Base-by-base conservation (phyloP, 257 asterid genomes). In the Nicotiana otophora region DNA sequence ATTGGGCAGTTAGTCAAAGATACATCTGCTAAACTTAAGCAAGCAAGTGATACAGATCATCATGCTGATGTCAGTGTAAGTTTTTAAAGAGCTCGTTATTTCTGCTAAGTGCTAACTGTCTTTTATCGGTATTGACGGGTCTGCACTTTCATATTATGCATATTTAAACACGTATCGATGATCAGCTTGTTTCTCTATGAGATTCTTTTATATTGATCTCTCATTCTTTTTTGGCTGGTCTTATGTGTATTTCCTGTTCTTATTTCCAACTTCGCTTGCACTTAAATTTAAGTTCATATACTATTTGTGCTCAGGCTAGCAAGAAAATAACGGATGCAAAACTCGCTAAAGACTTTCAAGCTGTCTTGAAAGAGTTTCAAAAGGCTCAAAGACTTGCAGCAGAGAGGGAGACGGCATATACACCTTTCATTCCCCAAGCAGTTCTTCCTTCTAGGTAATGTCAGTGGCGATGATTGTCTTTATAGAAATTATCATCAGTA, bases 341-440 rank as follows among this genome's bases (percentile, higher is more conserved):
- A 88, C 98, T 93, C 87, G 98, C 98, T 61, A 95, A 91, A 86
- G 98, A 95, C 84, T 93, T 95, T 89, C 94, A 95, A 92, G 93
- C 97, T 33, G 94, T 95, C 48, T 86, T 95, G 77, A 93, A 95
- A 85, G 98, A 93, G 91, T 95, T 92, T 87, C 98, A 95, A 69
- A 87, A 87, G 88, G 87, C 90, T 75, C 91, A 88, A 31, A 85
- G 91, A 46, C 88, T 88, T 67, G 85, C 91, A 16, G 88, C 91
- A 39, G 89, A 88, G 81, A 81, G 86, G 82, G 91, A 88, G 88
- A 94, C 99, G 10, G 93, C 96, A 20, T 93, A 91, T 88, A 81
- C 91, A 83, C 97, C 97, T 84, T 88, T 87, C 87, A 87, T 86
- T 86, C 89, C 88, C 15, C 91, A 92, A 84, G 72, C 92, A 11